These are phyloP conservation scores for Dactylellina parvicollis DNA, from an alignment of 2,329 filamentous ascomycete genomes.

Conservation along the genomic window DNA sequence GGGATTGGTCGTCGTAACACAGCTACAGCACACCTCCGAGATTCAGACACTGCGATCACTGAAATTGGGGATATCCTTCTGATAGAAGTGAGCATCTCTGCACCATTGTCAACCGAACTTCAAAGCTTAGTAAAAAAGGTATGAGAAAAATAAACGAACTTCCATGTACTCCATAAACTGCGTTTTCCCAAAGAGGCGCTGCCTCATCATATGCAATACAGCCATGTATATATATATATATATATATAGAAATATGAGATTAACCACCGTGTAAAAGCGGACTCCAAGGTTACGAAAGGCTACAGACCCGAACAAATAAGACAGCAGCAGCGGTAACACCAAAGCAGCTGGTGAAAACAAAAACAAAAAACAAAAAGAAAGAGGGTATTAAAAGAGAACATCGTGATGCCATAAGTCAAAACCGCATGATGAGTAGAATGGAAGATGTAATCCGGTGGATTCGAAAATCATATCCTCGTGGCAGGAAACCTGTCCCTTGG, in stretches of 20 bases:
- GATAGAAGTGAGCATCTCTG: not conserved
- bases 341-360: not conserved
- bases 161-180: constrained; percentile 24
- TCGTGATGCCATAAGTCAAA: not conserved
- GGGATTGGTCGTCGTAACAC: too few species aligned
- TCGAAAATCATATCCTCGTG: constrained; percentile 35
- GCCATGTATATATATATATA: constrained; percentile 9
- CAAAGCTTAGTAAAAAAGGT: not conserved
- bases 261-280: not conserved
- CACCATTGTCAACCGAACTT: not conserved
- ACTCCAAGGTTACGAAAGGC: not conserved
- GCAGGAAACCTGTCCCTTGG: constrained; percentile 35
- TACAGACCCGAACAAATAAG: not conserved
- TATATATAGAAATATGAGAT: too few species aligned
- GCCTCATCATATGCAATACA: not conserved
- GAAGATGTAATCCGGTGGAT: not conserved
- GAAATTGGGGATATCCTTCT: too few species aligned
- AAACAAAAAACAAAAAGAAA: not conserved
- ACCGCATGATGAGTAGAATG: not conserved
- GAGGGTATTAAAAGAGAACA: constrained; percentile 7
- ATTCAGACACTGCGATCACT: too few species aligned
- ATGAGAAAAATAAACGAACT: constrained; percentile 7
- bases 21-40: too few species aligned
- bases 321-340: not conserved
- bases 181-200: not conserved